Percentiles rank a stretch among this genome's conserved stretches.
These are phyloP conservation scores for Nyssa sinensis DNA, from an alignment of 148 eudicot genomes.

Conservation along the genomic window DNA sequence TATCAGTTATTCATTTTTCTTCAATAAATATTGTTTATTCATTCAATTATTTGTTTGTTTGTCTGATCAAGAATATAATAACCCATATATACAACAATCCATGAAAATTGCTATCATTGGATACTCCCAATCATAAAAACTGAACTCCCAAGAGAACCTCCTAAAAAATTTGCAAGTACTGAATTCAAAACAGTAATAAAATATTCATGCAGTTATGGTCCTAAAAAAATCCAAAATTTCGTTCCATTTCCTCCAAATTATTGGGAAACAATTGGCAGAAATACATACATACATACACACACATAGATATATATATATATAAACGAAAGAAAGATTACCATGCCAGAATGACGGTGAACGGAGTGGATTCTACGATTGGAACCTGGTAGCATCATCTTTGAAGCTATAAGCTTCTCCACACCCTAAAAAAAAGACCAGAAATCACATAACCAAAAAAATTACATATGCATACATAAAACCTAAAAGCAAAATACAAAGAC, in stretches of 20 bases:
- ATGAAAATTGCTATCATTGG: neutral
- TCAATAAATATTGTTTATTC: no score
- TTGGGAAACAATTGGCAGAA: no score
- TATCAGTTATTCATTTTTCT: neutral
- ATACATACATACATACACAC: neutral
- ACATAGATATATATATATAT: neutral
- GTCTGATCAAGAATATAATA: neutral
- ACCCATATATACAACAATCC: neutral
- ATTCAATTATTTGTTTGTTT: no score
- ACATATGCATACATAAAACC: neutral
- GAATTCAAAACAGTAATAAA: no score
- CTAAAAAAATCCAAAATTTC: no score
- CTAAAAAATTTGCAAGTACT: neutral
- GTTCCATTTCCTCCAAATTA: no score
- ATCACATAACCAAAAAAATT: neutral
- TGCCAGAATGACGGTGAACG: constrained; percentile 88
- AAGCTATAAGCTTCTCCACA: constrained; percentile 86
- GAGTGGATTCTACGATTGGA: constrained; percentile 89
- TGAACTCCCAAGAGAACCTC: neutral
- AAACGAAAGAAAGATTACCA: constrained; percentile 42
- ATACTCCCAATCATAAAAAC: neutral
- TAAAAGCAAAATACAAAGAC: neutral
- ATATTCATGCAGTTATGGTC: no score
- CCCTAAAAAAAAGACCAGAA: constrained; percentile 35
- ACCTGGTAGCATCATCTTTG: constrained; percentile 97